Evolutionary conservation across 768 basidiomycete species (phyloP), one percentile per base, ranked within the genome.

Genomic region (Mycena haematopus): DNA sequence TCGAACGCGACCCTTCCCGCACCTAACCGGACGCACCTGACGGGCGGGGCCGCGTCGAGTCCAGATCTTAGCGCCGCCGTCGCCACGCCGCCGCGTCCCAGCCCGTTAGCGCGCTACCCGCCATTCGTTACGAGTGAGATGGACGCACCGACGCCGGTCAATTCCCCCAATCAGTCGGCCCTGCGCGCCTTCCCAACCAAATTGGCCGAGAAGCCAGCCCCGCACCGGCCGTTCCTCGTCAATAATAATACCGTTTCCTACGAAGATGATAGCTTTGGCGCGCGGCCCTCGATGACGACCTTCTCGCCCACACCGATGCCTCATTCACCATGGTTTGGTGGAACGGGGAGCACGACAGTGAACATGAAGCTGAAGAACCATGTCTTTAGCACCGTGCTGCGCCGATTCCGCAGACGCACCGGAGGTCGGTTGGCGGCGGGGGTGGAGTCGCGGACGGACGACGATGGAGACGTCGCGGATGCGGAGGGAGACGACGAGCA

Each of bases 311-410:
- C 77, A n/a, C 76, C 72, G 40, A 29, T 11, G 5, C 29, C 49
- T 6, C 50, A 79, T 21, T 79, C 80, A 14, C 82, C 82, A 49
- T 84, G 84, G 80, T 95, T 95, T 68, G 93, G 91, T 35, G 96
- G 96, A 3, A 92, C 90, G 2, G 96, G 96, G 1, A 93, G 92
- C 15, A 99, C 97, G 6, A 84, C 89, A 56, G 95, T 98, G 62
- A 99, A 99, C 74, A 94, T 91, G 40, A 92, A 87, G 73, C 79
- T 99, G 60, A 96, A 95, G 76, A 95, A 99, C 71, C 95, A 96
- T 68, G 94, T 99, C 49, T 96, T 99, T 72, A 91, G 86, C 63
- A 91, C 92, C 19, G 87, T 99, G 33, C 79, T 98, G 64, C 86
- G 88, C 51, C 82, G 92, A 60, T 85, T 94, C 60, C 82, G 84